These are phyloP conservation scores for Conoideocrella luteorostrata DNA, from an alignment of 2,329 filamentous ascomycete genomes.

Conservation along the genomic window DNA sequence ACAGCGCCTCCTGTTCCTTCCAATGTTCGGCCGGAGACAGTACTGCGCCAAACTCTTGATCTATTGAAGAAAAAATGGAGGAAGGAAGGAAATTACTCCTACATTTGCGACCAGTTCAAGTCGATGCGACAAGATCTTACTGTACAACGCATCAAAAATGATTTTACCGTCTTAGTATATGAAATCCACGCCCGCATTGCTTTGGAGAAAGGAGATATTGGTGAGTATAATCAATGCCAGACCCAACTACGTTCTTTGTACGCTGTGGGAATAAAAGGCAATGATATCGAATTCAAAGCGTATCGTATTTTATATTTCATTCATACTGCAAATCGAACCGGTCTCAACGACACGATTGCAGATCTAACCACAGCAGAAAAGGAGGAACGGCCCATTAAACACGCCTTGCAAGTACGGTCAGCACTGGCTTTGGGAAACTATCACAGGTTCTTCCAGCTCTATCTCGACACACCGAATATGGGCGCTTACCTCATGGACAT, in stretches of 20 bases:
- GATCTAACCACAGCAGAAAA: slow-evolving; percentile 99
- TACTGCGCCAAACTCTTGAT: slow-evolving; percentile 80
- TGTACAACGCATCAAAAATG: slow-evolving; percentile 92
- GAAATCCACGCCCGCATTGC: slow-evolving; percentile 97
- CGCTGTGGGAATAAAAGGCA: slow-evolving; percentile 77
- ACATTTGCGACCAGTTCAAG: slow-evolving; percentile 99
- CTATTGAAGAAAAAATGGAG: slow-evolving; percentile 92
- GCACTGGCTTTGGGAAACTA: slow-evolving; percentile 92
- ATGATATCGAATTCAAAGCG: slow-evolving; percentile 92
- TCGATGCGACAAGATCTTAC: slow-evolving; percentile 96
- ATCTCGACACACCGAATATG: slow-evolving; percentile 92
- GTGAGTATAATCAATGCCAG: slow-evolving; percentile 99
- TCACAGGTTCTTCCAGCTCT: slow-evolving; percentile 95
- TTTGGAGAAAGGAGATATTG: slow-evolving; percentile 94
- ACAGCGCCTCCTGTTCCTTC: slow-evolving; percentile 85
- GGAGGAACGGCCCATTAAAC: slow-evolving; percentile 73
- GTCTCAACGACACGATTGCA: slow-evolving; percentile 95
- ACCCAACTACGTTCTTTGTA: slow-evolving; percentile 94
- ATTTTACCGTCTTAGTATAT: slow-evolving; percentile 94
- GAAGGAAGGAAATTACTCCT: slow-evolving; percentile 87
- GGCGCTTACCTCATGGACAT: slow-evolving; percentile 98
- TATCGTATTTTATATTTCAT: slow-evolving; percentile 99
- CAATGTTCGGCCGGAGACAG: slow-evolving; percentile 73
- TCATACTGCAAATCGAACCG: slow-evolving; percentile 95
- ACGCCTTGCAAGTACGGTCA: slow-evolving; percentile 86